Base-by-base conservation (phyloP, 2,329 filamentous ascomycete species). In the Fusarium burgessii region DNA sequence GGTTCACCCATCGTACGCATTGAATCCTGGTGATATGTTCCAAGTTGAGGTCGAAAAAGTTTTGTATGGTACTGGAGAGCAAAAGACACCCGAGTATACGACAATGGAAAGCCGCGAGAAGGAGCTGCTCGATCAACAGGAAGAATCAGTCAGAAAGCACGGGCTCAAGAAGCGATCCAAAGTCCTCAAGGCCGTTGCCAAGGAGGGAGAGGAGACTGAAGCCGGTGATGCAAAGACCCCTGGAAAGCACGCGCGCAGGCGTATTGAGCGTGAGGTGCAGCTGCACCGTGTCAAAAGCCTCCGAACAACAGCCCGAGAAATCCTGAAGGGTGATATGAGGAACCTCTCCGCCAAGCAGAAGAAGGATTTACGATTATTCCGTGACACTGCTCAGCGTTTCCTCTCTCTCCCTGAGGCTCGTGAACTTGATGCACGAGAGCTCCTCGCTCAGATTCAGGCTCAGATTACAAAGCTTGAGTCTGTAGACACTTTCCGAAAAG, bases 21-120 rank as follows among this genome's bases (percentile, higher is more conserved):
- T 99, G 41, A 99, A 99, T 81, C 97, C 96, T 5, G 96, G 96
- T 74, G 96, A 99, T 80, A 93, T 99, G 90, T 99, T 99, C 86
- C 94, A 97, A 80, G 95, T 99, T 76, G 92, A 98, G 23, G 87
- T 93, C 38, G 93, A 97, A 41, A 90, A 91, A 75, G 96, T 99
- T 61, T 87, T 99, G 81, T 95, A 88, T 77, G 95, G 93, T 36
- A 97, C 95, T 2, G 96, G 96, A 63, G 87, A 88, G 29, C 88
- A 89, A 51, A 96, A 94, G 82, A 81, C 86, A 74, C 69, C 56
- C 6, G 62, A 76, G 56, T 61, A 70, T 23, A 61, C 66, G 6
- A 58, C 79, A 15, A 67, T 71, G n/a, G 66, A 76, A 55, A 78
- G 72, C 25, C 73, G 78, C 12, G 73, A 77, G 13, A 50, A 66